Percentiles rank a stretch among this genome's conserved stretches.
phyloP scores from a whole-genome alignment of 1,284 basidiomycete species.

The Heterobasidion parviporum region DNA sequence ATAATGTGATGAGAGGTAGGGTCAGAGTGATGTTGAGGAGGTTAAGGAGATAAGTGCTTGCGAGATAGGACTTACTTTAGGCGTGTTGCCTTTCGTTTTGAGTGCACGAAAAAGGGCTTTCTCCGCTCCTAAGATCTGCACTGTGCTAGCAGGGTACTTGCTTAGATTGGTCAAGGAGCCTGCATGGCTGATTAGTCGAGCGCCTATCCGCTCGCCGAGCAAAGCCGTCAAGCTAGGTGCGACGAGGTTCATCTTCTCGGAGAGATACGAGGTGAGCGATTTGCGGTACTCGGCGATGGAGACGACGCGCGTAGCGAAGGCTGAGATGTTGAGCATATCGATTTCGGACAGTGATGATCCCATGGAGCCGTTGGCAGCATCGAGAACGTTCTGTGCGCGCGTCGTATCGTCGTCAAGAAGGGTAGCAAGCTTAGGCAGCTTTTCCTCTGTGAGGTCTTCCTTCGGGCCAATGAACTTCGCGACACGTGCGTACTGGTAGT shows the following conservation, averaged over 20 bases:
- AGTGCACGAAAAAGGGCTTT: constrained; percentile 97
- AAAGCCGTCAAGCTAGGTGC: constrained; percentile 94
- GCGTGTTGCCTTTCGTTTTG: constrained; percentile 98
- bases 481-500: constrained; percentile 88
- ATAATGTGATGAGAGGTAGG: neutral
- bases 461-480: constrained; percentile 91
- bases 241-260: constrained; percentile 98
- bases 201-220: constrained; percentile 93
- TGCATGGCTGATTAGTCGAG: constrained; percentile 94
- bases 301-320: constrained; percentile 88
- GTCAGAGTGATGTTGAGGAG: neutral
- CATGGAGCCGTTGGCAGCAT: constrained; percentile 93
- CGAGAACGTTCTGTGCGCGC: constrained; percentile 88
- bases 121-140: constrained; percentile 97
- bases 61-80: constrained; percentile 56
- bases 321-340: constrained; percentile 94
- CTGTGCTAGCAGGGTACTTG: constrained; percentile 98
- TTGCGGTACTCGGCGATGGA: constrained; percentile 93
- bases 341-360: constrained; percentile 89
- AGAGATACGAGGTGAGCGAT: constrained; percentile 81
- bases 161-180: constrained; percentile 94
- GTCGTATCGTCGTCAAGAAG: constrained; percentile 85
- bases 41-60: neutral
- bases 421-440: constrained; percentile 75
- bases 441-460: constrained; percentile 67